Evolutionary conservation across 164 flowering plant genomes (phyloP).

Genomic region (Tetrastigma voinierianum): DNA sequence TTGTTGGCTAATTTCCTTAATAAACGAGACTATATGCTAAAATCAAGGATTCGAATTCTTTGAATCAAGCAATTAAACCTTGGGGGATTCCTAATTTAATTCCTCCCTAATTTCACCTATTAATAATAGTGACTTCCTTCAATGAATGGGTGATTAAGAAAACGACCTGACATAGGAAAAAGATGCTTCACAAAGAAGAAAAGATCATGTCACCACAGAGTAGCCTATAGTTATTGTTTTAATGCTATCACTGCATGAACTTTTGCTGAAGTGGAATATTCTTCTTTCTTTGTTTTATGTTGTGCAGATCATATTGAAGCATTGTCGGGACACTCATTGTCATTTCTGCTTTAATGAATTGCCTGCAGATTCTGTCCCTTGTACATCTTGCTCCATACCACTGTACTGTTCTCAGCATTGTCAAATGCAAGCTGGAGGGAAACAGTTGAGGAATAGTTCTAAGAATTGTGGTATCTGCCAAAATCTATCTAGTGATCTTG

Average conservation of each 20-base stretch:
- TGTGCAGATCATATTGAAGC: constrained; percentile 72
- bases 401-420: constrained; percentile 72
- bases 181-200: too few relatives aligned
- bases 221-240: too few relatives aligned
- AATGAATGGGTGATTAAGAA: too few relatives aligned
- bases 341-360: constrained; percentile 85
- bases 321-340: constrained; percentile 77
- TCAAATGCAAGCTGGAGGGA: constrained; percentile 63
- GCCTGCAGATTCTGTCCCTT: constrained; percentile 72
- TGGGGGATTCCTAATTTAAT: too few relatives aligned
- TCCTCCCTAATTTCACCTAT: too few relatives aligned
- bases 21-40: too few relatives aligned
- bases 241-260: neutral
- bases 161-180: too few relatives aligned
- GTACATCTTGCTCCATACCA: constrained; percentile 68
- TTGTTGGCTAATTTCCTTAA: too few relatives aligned
- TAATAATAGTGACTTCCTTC: too few relatives aligned
- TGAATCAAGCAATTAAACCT: too few relatives aligned
- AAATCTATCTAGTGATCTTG: constrained; percentile 34
- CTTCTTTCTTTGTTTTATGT: constrained; percentile 13
- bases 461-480: constrained; percentile 8
- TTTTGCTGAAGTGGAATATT: constrained; percentile 3
- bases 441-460: constrained; percentile 7
- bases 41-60: too few relatives aligned
- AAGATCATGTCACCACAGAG: too few relatives aligned